These are phyloP conservation scores for Nakaseomyces kungkrabaensis DNA, from an alignment of 1,139 yeast genomes.

Conservation along the genomic window DNA sequence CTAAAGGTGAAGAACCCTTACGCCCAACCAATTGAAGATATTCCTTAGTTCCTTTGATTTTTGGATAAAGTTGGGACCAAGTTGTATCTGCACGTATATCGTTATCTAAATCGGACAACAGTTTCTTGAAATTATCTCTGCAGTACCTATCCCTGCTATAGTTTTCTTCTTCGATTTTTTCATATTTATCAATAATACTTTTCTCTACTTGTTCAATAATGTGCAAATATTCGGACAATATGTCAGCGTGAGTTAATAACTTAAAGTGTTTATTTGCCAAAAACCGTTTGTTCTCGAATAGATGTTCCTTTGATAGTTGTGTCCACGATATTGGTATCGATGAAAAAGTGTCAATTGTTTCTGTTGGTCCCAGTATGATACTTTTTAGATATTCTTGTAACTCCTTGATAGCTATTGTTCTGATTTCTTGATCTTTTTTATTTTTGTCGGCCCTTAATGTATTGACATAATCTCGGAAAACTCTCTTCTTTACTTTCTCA, in stretches of 20 bases:
- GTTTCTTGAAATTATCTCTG: conserved; percentile 45
- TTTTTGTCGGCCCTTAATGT: conserved; percentile 36
- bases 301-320: conserved; percentile 18
- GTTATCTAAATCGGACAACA: conserved; percentile 34
- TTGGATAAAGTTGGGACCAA: conserved; percentile 49
- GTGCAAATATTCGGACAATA: conserved; percentile 41
- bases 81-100: conserved; percentile 42
- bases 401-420: conserved; percentile 43
- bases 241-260: conserved; percentile 47
- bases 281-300: conserved; percentile 49
- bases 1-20: conserved; percentile 71
- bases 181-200: conserved; percentile 24
- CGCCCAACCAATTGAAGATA: conserved; percentile 63
- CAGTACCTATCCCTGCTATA: conserved; percentile 54
- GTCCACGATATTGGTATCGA: conserved; percentile 17
- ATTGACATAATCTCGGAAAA: conserved; percentile 43
- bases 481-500: conserved; percentile 43
- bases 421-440: conserved; percentile 27
- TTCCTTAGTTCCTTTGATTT: conserved; percentile 46
- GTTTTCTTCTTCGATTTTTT: conserved; percentile 34
- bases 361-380: conserved; percentile 10
- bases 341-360: conserved; percentile 5
- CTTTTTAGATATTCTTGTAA: conserved; percentile 38
- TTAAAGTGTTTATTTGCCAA: conserved; percentile 50
- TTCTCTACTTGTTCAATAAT: conserved; percentile 33